Evolutionary conservation across 208 protist genomes (phyloP).

Genomic region (Leishmania turanica): DNA sequence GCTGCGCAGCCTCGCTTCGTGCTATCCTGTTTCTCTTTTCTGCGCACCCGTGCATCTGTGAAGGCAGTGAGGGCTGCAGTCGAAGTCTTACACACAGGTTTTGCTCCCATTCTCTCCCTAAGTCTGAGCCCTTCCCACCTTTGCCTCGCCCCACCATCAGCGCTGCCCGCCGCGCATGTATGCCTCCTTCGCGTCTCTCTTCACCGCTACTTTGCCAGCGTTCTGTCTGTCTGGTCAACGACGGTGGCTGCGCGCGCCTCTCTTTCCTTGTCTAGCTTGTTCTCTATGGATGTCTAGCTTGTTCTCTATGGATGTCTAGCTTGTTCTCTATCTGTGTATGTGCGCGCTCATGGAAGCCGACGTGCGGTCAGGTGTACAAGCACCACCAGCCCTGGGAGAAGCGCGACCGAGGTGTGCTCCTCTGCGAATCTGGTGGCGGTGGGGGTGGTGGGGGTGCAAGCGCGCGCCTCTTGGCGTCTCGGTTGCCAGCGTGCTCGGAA

Average conservation of each 20-base stretch:
- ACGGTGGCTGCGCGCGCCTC: not conserved
- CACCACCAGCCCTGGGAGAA: not conserved
- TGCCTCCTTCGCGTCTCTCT: not conserved
- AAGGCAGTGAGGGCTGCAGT: not conserved
- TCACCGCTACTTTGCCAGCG: not conserved
- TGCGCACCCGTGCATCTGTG: not conserved
- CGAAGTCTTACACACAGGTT: not conserved
- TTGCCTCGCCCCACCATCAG: not conserved
- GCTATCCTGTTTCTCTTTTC: not conserved
- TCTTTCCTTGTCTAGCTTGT: too few relatives aligned
- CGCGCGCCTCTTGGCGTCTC: not conserved
- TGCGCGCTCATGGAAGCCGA: not conserved
- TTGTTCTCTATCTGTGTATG: not conserved
- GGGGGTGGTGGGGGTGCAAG: not conserved
- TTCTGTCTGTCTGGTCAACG: not conserved
- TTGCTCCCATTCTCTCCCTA: not conserved
- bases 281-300: not conserved
- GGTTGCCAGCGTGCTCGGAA: not conserved
- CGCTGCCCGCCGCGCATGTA: not conserved
- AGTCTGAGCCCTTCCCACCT: not conserved
- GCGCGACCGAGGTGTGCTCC: not conserved
- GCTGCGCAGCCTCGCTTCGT: not conserved
- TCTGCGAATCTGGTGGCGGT: not conserved
- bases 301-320: not conserved
- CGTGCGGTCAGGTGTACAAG: not conserved